Evolutionary conservation across 2,329 filamentous ascomycete genomes (phyloP), one percentile per base, ranked within the genome.

Genomic region (Colletotrichum sp.): DNA sequence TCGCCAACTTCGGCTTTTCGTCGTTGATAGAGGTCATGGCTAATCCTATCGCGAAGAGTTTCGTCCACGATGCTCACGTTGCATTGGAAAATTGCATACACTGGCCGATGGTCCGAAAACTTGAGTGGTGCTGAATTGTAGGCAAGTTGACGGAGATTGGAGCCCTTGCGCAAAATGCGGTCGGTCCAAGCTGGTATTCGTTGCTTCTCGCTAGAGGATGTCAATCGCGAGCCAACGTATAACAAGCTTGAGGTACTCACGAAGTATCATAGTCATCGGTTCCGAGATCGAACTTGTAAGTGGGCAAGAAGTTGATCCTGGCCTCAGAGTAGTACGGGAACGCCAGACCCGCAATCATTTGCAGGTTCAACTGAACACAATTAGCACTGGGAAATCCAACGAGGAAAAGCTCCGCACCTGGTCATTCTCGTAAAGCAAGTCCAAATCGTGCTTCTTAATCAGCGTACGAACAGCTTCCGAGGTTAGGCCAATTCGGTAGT

Each of bases 141-240:
- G 36, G 94, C 90, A 13, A 94, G 88, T 82, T 98, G 97, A 57
- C 93, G 92, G 44, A 99, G 90, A 79, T 95, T 96, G 75, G 91
- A 87, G 9, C 97, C 97, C 85, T 96, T 98, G 75, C 95, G 93
- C 11, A 99, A 87, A 61, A 99, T 94, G 48, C 97, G 94, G 84
- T 99, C 97, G 76, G 96, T 98, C 97, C 97, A 99, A 1, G 97
- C 97, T 4, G 97, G 97, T 77, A 98, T 98, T 19, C 97, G 93
- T 71, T 94, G 93, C 84, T 99, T 99, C 81, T 98, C 96, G 65
- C 93, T 94, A 67, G 16, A 63, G 6, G 36, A n/a, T 39, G 78
- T 89, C 74, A 87, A 84, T 68, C 66, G 30, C 27, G 11, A 15
- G n/a, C 34, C 22, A 6, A 22, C 5, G n/a, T 34, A 19, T 7